These are phyloP conservation scores for Cryptosporidium baileyi DNA, from an alignment of 169 alveolate species.

Conservation along the genomic window DNA sequence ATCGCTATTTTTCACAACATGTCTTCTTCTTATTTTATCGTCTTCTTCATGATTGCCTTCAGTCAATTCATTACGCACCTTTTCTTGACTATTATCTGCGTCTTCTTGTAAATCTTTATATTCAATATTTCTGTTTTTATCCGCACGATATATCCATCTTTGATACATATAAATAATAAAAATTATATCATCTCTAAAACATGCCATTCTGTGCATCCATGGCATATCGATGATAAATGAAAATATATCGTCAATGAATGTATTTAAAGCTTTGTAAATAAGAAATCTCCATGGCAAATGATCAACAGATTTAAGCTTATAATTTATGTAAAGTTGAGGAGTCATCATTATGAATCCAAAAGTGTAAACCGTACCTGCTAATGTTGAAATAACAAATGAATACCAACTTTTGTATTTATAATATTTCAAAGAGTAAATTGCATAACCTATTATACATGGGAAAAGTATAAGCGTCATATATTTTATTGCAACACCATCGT, in stretches of 20 bases:
- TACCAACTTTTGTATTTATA: slow-evolving; percentile 93
- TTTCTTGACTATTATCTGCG: background rate
- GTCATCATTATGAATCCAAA: slow-evolving; percentile 95
- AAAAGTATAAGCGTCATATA: slow-evolving; percentile 87
- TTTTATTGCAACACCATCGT: slow-evolving; percentile 89
- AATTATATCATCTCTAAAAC: slow-evolving; percentile 98
- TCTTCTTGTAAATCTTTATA: background rate
- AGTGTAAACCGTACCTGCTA: slow-evolving; percentile 92
- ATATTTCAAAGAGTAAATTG: slow-evolving; percentile 89
- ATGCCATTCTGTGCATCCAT: slow-evolving; percentile 93
- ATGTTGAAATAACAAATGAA: slow-evolving; percentile 89
- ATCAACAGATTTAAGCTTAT: slow-evolving; percentile 96
- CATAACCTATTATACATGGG: slow-evolving; percentile 88
- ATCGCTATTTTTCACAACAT: background rate
- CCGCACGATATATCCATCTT: slow-evolving; percentile 90
- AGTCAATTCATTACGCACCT: background rate
- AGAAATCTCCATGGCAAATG: slow-evolving; percentile 98
- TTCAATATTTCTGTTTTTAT: slow-evolving; percentile 71
- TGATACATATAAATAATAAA: slow-evolving; percentile 95
- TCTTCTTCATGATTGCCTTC: background rate
- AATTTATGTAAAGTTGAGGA: slow-evolving; percentile 97
- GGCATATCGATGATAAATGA: slow-evolving; percentile 98
- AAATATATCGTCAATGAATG: slow-evolving; percentile 98
- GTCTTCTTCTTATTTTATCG: background rate
- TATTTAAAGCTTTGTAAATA: slow-evolving; percentile 93